Evolutionary conservation across 2,329 filamentous ascomycete genomes (phyloP), one percentile per base, ranked within the genome.

Genomic region (Sarocladiaceae sp.): DNA sequence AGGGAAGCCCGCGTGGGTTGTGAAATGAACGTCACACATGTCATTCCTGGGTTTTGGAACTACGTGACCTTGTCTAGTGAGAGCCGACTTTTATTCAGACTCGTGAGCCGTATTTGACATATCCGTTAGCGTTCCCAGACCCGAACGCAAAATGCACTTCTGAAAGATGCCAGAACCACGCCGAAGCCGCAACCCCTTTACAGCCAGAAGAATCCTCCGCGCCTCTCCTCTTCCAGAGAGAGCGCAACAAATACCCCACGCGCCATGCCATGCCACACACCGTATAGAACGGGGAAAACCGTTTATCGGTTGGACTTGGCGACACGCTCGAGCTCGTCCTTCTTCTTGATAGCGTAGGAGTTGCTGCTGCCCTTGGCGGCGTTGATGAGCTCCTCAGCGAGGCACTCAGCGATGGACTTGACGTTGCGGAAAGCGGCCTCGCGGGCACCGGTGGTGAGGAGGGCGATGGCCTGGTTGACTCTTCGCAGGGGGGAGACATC

Each of bases 271-370:
- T 47, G 33, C 18, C 55, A 43, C 53, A 49, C 51, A 53, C 26
- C 23, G 33, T 27, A 18, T 60, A 55, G 50, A 47, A 49, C 50
- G 44, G n/a, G n/a, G n/a, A n/a, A n/a, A 49, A 59, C 57, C 65
- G 59, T 90, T 90, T 97, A 98, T 85, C 93, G 88, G 85, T 98
- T 98, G 83, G 82, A 88, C 88, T 98, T 98, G 77, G 93, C 93
- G 65, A 98, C 93, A 93, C 93, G 93, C 86, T 98, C 93, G 78
- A 98, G 76, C 86, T 98, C 94, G 74, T 98, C 93, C 91, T 98
- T 98, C 89, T 98, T 98, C 89, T 98, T 98, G 85, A 98, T 98
- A 66, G 94, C 93, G 73, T 97, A 98, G 60, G 90, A 96, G 89
- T 98, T 98, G 78, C 87, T 94, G 84, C 86, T 94, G 68, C 93